Base-by-base conservation (phyloP, 2,329 filamentous ascomycete genomes). In the Aotearoamyces nothofagi region DNA sequence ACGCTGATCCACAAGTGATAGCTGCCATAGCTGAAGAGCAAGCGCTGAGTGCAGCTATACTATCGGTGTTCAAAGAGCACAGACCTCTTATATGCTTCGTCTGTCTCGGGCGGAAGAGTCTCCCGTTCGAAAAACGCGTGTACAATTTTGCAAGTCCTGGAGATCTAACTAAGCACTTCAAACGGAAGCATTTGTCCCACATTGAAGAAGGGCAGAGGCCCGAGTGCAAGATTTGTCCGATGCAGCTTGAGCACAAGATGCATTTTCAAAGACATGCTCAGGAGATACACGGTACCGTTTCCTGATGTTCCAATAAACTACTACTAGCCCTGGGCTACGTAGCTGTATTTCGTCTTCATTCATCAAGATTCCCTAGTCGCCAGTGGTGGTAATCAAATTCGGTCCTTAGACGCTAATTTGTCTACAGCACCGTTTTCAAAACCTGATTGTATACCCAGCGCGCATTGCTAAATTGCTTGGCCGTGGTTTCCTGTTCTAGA, bases 151-250 rank as follows among this genome's bases (percentile, higher is more conserved):
- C 24, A 5, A 34, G 16, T 30, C 31, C 15, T 2, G 26, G 29
- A 34, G 27, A 38, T 13, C 23, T 36, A 17, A 38, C 24, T 5
- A 34, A n/a, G n/a, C n/a, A n/a, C n/a, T n/a, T n/a, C n/a, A n/a
- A n/a, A n/a, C n/a, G n/a, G n/a, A n/a, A n/a, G n/a, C n/a, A n/a
- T n/a, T n/a, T n/a, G n/a, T n/a, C n/a, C 15, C 12, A 26, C 9
- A 24, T 28, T 12, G 23, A 26, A 22, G 23, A 29, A 35, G 22
- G 33, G 23, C 5, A 19, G 15, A 15, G 15, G 22, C 15, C 12
- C 19, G 10, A 17, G 12, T 17, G 20, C 13, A 10, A 29, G 9
- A 26, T 33, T 12, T 35, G 16, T 29, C 24, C 5, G 17, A 34
- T 34, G 20, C 7, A 9, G 9, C 27, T 34, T 9, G 20, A 33